Percentiles rank a stretch among this genome's conserved stretches.
Evolutionary conservation across 2,329 filamentous ascomycete genomes (phyloP).

Genomic region (Cladophialophora carrionii): DNA sequence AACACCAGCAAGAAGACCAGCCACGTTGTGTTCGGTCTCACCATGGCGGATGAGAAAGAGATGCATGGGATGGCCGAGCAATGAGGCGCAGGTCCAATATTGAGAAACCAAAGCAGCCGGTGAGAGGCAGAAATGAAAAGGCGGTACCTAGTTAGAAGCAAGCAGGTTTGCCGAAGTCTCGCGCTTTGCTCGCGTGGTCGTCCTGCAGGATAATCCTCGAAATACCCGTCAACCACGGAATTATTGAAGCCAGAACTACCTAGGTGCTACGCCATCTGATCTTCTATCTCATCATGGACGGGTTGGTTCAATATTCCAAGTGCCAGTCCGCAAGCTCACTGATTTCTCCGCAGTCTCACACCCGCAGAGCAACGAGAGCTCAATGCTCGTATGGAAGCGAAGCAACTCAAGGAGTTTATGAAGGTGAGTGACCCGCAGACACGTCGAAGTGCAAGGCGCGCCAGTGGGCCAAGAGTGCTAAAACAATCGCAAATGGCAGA

Average conservation of each 20-base stretch:
- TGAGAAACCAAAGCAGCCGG: neutral
- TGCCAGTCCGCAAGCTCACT: neutral
- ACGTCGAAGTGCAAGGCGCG: neutral
- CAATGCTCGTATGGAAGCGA: slow-evolving; percentile 91
- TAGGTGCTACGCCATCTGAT: neutral
- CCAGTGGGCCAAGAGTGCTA: slow-evolving; percentile 18
- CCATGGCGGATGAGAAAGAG: slow-evolving; percentile 83
- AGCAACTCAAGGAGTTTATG: slow-evolving; percentile 99
- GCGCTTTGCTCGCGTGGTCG: neutral
- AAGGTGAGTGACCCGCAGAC: slow-evolving; percentile 65
- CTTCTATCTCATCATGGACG: slow-evolving; percentile 30
- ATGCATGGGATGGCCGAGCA: slow-evolving; percentile 51
- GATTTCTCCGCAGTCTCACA: slow-evolving; percentile 62
- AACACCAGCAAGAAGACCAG: slow-evolving; percentile 66
- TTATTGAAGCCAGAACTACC: neutral
- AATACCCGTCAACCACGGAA: neutral
- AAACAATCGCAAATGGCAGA: slow-evolving; percentile 49
- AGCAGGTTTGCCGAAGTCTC: slow-evolving; percentile 10
- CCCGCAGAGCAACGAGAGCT: slow-evolving; percentile 86
- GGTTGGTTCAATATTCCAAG: slow-evolving; percentile 21
- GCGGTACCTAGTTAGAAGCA: neutral
- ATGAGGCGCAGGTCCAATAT: neutral
- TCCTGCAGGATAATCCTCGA: neutral
- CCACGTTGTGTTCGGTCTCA: slow-evolving; percentile 88
- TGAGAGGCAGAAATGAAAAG: neutral